These are phyloP conservation scores for Rugonectria rugulosa DNA, from an alignment of 2,329 filamentous ascomycete species.

Conservation along the genomic window DNA sequence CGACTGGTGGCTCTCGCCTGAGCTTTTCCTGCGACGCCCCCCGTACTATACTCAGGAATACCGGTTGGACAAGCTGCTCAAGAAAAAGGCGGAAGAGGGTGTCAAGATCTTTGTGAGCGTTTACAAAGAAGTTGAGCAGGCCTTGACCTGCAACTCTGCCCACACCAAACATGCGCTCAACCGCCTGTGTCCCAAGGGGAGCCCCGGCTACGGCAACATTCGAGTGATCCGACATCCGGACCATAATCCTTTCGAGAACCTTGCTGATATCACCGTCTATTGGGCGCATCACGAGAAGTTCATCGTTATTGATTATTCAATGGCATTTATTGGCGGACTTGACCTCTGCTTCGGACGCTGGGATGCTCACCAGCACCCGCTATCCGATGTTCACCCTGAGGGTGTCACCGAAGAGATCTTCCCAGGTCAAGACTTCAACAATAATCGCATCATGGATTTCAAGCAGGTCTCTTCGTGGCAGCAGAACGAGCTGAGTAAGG, in stretches of 20 bases:
- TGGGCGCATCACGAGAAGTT: conserved; percentile 99
- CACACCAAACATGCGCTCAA: conserved; percentile 91
- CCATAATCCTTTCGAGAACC: conserved; percentile 93
- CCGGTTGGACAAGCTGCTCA: conserved; percentile 85
- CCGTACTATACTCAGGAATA: conserved; percentile 85
- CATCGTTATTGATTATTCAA: conserved; percentile 88
- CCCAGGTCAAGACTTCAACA: conserved; percentile 98
- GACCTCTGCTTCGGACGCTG: conserved; percentile 96
- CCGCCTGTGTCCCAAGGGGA: conserved; percentile 80
- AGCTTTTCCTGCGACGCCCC: conserved; percentile 85
- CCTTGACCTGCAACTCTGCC: conserved; percentile 87
- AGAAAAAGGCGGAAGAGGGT: conserved; percentile 86
- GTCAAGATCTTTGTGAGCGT: conserved; percentile 95
- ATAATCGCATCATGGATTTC: conserved; percentile 96
- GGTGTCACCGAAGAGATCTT: conserved; percentile 85
- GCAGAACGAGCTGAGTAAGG: conserved; percentile 89
- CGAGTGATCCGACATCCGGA: conserved; percentile 89
- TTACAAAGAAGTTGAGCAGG: conserved; percentile 86
- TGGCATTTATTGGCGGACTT: conserved; percentile 92
- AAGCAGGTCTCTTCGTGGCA: conserved; percentile 92
- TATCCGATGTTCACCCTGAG: conserved; percentile 87
- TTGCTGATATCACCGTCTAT: conserved; percentile 95
- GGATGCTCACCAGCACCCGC: conserved; percentile 85
- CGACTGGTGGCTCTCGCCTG: conserved; percentile 96
- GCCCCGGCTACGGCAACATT: conserved; percentile 87